phyloP scores from a whole-genome alignment of 208 protist species.

The Zelonia costaricensis region DNA sequence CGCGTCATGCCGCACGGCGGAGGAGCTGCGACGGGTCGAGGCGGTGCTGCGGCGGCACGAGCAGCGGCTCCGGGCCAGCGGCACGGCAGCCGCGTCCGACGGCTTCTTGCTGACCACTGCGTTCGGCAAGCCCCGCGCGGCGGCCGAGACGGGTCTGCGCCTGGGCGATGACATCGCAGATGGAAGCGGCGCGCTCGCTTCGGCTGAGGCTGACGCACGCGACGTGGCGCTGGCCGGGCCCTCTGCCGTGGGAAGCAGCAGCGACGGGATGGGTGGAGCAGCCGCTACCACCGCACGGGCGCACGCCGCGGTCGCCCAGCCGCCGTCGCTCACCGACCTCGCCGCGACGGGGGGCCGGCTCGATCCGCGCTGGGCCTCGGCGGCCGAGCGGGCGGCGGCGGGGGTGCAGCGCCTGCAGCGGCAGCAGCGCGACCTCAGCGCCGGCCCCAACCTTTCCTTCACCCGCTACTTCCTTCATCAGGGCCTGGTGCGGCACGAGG shows the following conservation, averaged over 20 bases:
- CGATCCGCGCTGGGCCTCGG: conserved; percentile 19
- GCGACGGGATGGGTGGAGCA: neutral
- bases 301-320: conserved; percentile 23
- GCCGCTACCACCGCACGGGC: conserved; percentile 8
- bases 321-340: conserved; percentile 10
- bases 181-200: neutral
- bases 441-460: conserved; percentile 77
- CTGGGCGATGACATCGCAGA: conserved; percentile 13
- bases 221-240: neutral
- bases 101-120: conserved; percentile 20
- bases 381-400: conserved; percentile 19
- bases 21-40: conserved; percentile 53
- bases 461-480: conserved; percentile 81
- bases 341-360: conserved; percentile 2
- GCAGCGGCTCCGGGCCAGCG: conserved; percentile 18
- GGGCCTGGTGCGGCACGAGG: conserved; percentile 59
- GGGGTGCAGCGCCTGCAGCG: conserved; percentile 41
- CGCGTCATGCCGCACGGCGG: conserved; percentile 40
- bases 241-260: neutral
- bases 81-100: conserved; percentile 9
- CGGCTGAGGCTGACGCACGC: neutral
- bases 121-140: conserved; percentile 19
- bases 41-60: conserved; percentile 28
- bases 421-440: conserved; percentile 30
- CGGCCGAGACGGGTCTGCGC: conserved; percentile 12